Base-by-base conservation (phyloP, 208 protist genomes). In the Trypanosoma boissoni region DNA sequence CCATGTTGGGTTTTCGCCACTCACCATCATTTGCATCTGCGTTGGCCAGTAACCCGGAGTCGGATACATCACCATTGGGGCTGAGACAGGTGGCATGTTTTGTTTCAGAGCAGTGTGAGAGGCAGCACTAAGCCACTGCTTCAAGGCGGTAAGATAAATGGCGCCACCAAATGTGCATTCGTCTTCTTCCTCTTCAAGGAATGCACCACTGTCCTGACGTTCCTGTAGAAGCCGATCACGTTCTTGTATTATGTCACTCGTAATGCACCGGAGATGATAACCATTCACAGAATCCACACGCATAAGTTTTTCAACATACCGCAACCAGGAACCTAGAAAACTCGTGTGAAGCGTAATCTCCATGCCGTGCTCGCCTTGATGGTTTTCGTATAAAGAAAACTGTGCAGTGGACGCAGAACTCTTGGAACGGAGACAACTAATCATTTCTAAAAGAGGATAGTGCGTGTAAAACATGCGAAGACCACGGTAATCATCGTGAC, bases 101-200 rank as follows among this genome's bases (percentile, higher is more conserved):
- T 32, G 64, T 23, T 42, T 48, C 36, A 28, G 16, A 12, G 34
- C 27, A 31, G 44, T 51, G 46, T 53, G 45, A 3, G 52, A 54
- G 16, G 27, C 50, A 6, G 36, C 48, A 1, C 41, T 66, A 14
- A 89, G 28, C 87, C 87, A 94, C 18, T 45, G 52, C n/a, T 72
- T 77, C 7, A 94, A 28, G 27, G 76, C 54, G 3, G 56, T 34
- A 4, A 68, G 70, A 34, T 80, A 61, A 21, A 82, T 23, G 21
- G 62, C 53, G 29, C 69, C 79, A 50, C 87, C 83, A 43, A 80
- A 82, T 21, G 91, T 54, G 24, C 78, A 78, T 53, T 75, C 62
- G 28, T 85, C 74, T n/a, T 91, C 80, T 58, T 89, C 78, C 21
- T 80, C 71, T n/a, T 92, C 86, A 58, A 85, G 74, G 51, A 83